Evolutionary conservation across 129 eudicot species (phyloP).

Genomic region (Pittosporum tobira): DNA sequence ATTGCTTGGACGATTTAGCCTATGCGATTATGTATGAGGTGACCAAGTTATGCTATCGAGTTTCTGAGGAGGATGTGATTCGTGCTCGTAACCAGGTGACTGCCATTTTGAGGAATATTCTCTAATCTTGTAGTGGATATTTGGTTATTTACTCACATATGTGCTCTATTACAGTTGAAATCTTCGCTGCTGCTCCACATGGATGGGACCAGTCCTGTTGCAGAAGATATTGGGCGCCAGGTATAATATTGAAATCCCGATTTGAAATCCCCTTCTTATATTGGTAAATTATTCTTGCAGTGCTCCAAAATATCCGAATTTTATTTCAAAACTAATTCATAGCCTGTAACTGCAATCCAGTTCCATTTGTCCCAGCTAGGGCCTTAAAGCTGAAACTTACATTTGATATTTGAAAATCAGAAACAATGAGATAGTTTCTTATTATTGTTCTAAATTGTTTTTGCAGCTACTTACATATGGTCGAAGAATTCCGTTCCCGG

Average conservation of each 20-base stretch:
- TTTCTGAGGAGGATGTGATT: conserved; percentile 65
- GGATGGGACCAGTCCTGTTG: conserved; percentile 44
- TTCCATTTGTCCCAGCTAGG: not conserved
- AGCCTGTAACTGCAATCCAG: too few species aligned
- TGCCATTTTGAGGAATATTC: not conserved
- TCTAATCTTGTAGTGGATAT: too few species aligned
- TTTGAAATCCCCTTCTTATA: too few species aligned
- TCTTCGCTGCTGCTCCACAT: conserved; percentile 59
- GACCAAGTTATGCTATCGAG: conserved; percentile 64
- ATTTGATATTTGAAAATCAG: not conserved
- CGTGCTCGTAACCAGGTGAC: conserved; percentile 94
- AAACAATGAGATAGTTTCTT: not conserved
- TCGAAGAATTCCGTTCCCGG: conserved; percentile 80
- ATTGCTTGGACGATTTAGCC: conserved; percentile 81
- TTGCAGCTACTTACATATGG: conserved; percentile 82
- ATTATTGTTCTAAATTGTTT: conserved; percentile 4
- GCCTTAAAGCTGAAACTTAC: not conserved
- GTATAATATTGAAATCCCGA: conserved; percentile 14
- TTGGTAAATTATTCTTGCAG: too few species aligned
- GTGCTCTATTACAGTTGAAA: conserved; percentile 41
- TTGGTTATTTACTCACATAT: not conserved
- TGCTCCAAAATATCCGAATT: too few species aligned
- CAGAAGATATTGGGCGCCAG: conserved; percentile 72
- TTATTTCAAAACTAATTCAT: not conserved
- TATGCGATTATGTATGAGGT: conserved; percentile 78